Conservation (phyloP, 768 basidiomycete species). For the Hortiboletus campestris region DNA sequence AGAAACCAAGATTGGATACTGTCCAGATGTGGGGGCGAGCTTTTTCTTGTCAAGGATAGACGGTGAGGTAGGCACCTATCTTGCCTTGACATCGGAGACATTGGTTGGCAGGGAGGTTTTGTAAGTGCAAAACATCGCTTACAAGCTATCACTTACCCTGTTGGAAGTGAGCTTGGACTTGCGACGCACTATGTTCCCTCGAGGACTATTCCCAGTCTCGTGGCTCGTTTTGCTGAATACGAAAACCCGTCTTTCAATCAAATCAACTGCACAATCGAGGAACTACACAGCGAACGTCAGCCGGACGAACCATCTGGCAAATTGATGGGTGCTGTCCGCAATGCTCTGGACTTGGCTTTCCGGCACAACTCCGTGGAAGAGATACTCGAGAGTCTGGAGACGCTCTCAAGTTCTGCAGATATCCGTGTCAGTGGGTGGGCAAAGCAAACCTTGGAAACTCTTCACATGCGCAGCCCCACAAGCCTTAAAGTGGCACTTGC, state of each 20-base stretch:
- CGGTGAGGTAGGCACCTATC: conserved; percentile 91
- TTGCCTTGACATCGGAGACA: conserved; percentile 76
- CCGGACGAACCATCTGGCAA: conserved; percentile 51
- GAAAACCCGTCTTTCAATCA: conserved; percentile 39
- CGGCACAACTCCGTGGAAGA: conserved; percentile 63
- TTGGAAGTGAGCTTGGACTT: conserved; percentile 78
- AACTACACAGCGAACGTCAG: conserved; percentile 55
- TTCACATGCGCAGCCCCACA: conserved; percentile 82
- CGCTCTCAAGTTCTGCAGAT: conserved; percentile 40
- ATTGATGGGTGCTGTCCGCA: conserved; percentile 60
- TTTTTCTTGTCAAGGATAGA: conserved; percentile 89
- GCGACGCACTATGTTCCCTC: conserved; percentile 93
- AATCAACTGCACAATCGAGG: conserved; percentile 71
- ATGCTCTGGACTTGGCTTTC: conserved; percentile 84
- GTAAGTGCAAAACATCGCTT: conserved; percentile 45
- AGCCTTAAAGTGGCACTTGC: conserved; percentile 87
- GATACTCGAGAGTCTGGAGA: conserved; percentile 58
- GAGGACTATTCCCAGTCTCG: conserved; percentile 65
- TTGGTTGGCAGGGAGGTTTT: conserved; percentile 81
- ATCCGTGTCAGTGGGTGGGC: conserved; percentile 71
- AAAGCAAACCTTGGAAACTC: conserved; percentile 53
- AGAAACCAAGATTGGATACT: conserved; percentile 89
- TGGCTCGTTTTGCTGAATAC: conserved; percentile 58
- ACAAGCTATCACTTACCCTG: conserved; percentile 10
- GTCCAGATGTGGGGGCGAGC: conserved; percentile 90